Evolutionary conservation across 176 grass and related monocot species (phyloP).

Genomic region (Oryza punctata): DNA sequence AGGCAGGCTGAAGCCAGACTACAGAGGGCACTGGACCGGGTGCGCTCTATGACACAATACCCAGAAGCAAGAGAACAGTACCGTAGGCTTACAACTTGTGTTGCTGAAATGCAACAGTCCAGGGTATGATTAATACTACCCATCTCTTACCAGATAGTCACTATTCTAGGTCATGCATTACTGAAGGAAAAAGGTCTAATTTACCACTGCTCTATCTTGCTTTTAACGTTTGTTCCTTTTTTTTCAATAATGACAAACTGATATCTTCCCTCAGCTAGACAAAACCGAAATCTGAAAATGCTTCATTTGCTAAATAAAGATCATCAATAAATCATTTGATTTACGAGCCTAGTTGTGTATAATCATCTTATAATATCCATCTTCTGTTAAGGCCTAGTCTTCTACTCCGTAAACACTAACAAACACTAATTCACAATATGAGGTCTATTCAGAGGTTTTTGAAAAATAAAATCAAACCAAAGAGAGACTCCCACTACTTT

Average conservation of each 20-base stretch:
- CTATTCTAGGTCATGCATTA: not conserved
- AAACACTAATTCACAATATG: not conserved
- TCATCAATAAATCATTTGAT: not conserved
- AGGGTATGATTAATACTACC: conserved; percentile 42
- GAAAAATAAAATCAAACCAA: not conserved
- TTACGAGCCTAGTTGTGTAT: not conserved
- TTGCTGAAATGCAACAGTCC: conserved; percentile 67
- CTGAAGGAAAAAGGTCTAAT: not conserved
- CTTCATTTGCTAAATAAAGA: not conserved
- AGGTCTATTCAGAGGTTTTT: not conserved
- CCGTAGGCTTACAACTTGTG: conserved; percentile 57
- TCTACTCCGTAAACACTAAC: not conserved
- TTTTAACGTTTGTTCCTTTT: not conserved
- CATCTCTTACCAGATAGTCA: not conserved
- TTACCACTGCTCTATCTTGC: not conserved
- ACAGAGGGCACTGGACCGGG: conserved; percentile 67
- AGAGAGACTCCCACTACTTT: not conserved
- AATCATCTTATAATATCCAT: not conserved
- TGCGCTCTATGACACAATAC: conserved; percentile 86
- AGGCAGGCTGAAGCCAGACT: conserved; percentile 78
- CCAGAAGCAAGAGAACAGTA: conserved; percentile 92
- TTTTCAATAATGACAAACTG: not conserved
- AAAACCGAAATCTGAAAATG: not conserved
- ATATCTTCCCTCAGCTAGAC: not conserved
- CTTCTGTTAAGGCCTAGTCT: not conserved